phyloP scores from a whole-genome alignment of 495 filamentous ascomycete species.

The Aspergillus baeticus region DNA sequence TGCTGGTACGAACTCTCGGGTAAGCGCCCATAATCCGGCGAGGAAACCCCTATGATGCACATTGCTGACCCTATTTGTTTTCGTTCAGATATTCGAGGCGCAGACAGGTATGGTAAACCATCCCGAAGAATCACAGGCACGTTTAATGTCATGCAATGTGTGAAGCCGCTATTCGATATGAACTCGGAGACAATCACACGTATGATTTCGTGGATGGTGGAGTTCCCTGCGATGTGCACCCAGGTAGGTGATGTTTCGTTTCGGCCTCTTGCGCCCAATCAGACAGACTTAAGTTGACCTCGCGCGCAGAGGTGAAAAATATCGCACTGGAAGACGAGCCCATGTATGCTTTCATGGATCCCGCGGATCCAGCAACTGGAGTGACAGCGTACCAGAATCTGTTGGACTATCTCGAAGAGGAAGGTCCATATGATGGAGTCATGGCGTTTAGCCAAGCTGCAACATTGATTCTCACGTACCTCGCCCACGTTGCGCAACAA shows the following conservation, averaged over 20 bases:
- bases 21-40: background rate
- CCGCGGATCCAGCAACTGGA: background rate
- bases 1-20: constrained; percentile 17
- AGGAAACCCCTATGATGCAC: too few relatives aligned
- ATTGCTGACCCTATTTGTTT: too few relatives aligned
- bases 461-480: constrained; percentile 7
- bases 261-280: background rate
- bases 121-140: too few relatives aligned
- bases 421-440: constrained; percentile 38
- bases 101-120: constrained; percentile 1
- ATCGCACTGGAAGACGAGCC: constrained; percentile 5
- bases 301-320: constrained; percentile 1
- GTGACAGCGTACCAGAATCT: constrained; percentile 7
- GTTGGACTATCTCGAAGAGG: constrained; percentile 15
- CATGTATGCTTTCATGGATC: constrained; percentile 8
- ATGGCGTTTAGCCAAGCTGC: constrained; percentile 34
- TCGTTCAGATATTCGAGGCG: constrained; percentile 8
- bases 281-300: background rate
- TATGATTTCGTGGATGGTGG: constrained; percentile 36
- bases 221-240: constrained; percentile 19
- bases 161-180: constrained; percentile 27
- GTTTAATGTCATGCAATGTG: background rate
- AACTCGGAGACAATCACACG: constrained; percentile 28
- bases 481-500: background rate
- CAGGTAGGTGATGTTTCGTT: constrained; percentile 17